Evolutionary conservation across 2,329 filamentous ascomycete species (phyloP), one percentile per base, ranked within the genome.

Genomic region (Alternaria sp.): DNA sequence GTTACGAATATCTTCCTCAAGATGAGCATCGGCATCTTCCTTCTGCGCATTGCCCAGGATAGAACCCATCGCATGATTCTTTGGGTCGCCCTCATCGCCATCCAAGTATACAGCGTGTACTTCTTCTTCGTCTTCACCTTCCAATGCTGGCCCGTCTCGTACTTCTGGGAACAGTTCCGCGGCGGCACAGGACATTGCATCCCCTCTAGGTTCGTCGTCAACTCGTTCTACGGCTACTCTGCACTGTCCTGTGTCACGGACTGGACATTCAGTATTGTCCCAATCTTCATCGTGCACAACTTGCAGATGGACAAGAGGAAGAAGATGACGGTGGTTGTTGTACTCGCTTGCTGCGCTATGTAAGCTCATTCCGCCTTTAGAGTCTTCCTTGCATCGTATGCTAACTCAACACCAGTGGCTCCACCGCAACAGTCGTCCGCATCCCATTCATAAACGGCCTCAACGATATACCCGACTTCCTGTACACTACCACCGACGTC

Each of bases 61-160:
- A 50, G 51, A 36, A 44, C 19, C 21, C 66, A 68, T 60, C 61
- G 61, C 28, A 61, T 60, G 13, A 61, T 68, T 44, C 56, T 66
- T 8, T 66, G 58, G 61, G 46, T 43, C 28, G 49, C 52, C 32
- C 64, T 68, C n/a, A 57, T 66, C 50, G 17, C 36, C 47, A 64
- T 62, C 15, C 50, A 64, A 40, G 32, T 62, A 32, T 64, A 64
- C 58, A 64, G 63, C 36, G 47, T 68, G 26, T 66, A 55, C 56
- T 68, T 68, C 59, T 61, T 68, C 25, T 61, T 68, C 25, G 44
- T 66, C 45, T 66, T 64, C 56, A 64, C 59, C 43, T 68, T 68
- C 54, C 66, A 68, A 58, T 66, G 64, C 51, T 61, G 57, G 64
- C 64, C 64, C 10, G 46, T 66, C 17, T 65, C 60, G 17, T 64